A percentile compares a stretch with the other conserved stretches of the same genome.
Conservation (phyloP, 2,329 filamentous ascomycete species). For the Alternaria sp. region DNA sequence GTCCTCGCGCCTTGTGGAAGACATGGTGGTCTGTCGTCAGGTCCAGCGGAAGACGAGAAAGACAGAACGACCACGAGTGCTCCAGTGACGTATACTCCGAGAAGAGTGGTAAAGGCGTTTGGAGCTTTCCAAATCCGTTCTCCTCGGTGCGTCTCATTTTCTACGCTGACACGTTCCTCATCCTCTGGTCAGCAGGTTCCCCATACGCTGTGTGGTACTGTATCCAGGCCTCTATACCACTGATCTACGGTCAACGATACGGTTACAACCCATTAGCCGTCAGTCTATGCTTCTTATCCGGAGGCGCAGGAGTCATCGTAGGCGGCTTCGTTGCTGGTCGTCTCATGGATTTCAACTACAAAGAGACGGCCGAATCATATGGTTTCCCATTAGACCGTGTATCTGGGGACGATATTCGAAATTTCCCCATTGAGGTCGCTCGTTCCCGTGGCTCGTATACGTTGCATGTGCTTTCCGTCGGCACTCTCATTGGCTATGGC, state of each 20-base stretch:
- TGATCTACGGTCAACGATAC: not conserved
- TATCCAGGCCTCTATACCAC: not conserved
- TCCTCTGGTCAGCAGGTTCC: not conserved
- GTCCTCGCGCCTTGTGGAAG: not conserved
- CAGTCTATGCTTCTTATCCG: not conserved
- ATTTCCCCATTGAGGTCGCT: not conserved
- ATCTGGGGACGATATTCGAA: not conserved
- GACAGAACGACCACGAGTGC: accelerated
- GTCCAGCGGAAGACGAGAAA: not conserved
- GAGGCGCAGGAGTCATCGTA: not conserved
- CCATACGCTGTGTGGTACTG: not conserved
- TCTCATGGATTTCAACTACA: not conserved
- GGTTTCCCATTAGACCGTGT: not conserved
- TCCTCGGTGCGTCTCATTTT: not conserved
- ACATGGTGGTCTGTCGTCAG: not conserved
- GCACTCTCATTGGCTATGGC: not conserved
- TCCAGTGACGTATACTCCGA: not conserved
- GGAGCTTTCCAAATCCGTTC: not conserved
- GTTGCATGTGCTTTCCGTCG: not conserved
- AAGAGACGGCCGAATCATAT: not conserved
- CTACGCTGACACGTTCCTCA: not conserved
- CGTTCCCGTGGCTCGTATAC: not conserved
- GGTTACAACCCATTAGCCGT: not conserved
- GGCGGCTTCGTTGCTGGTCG: not conserved
- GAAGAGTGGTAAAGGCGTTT: not conserved